Conservation (phyloP, 257 asterid species). For the Datura wrightii region DNA sequence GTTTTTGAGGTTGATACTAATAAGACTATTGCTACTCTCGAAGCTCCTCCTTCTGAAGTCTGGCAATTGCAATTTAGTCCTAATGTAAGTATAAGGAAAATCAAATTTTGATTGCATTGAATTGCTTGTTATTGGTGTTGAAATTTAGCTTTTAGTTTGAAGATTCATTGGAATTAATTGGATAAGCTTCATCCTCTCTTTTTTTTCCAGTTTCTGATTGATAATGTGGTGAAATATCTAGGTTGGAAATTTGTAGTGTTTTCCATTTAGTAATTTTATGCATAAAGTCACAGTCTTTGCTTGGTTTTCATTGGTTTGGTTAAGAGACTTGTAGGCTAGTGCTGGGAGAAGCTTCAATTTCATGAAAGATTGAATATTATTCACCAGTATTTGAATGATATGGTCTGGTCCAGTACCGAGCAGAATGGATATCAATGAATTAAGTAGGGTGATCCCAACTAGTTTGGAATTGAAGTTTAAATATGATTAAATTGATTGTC, state of each 20-base stretch:
- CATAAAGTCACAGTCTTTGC: not conserved
- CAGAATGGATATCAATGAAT: not conserved
- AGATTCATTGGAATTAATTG: not conserved
- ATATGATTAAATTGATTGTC: not conserved
- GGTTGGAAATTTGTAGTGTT: not conserved
- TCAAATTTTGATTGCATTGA: not conserved
- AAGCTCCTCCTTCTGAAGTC: slow-evolving; percentile 97
- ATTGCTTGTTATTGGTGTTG: not conserved
- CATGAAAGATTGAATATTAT: not conserved
- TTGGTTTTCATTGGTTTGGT: not conserved
- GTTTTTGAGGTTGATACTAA: slow-evolving; percentile 86
- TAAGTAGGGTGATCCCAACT: not conserved
- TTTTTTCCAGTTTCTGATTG: not conserved
- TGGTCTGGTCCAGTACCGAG: not conserved
- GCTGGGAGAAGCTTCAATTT: not conserved
- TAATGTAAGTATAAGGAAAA: slow-evolving; percentile 49
- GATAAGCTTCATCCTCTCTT: not conserved
- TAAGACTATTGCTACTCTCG: slow-evolving; percentile 83
- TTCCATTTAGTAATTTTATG: not conserved
- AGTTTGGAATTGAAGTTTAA: slow-evolving; percentile 19
- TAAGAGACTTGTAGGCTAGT: not conserved
- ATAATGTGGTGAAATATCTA: not conserved
- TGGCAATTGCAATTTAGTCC: slow-evolving; percentile 96
- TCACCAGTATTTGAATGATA: not conserved
- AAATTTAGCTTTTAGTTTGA: not conserved